Evolutionary conservation across 495 filamentous ascomycete genomes (phyloP), one percentile per base, ranked within the genome.

Genomic region (Daldinia loculata): DNA sequence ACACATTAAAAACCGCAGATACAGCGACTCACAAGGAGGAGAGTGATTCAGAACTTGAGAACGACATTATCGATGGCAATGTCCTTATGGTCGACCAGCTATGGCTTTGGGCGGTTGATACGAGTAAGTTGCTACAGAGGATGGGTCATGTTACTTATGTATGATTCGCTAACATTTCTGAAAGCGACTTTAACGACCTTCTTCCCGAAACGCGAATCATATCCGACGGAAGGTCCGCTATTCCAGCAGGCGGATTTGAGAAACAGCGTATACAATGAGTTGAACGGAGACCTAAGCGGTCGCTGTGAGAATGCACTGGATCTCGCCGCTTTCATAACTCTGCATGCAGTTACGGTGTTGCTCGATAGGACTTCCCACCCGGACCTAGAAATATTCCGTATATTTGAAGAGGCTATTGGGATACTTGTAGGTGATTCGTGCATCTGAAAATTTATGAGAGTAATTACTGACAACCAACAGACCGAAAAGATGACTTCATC

Each of bases 1-100:
- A 73, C 55, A 65, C 62, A 56, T 38, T 76, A 1, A 72, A 43
- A 3, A 71, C 63, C 2, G 26, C 41, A 3, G 60, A 70, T 1
- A 52, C 43, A 6, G 60, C 34, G 9, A 71, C 38, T 8, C 39
- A 59, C 1, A 48, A 43, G n/a, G 75, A 71, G 2, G 79, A 80
- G 2, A 70, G 66, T 9, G 76, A 78, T 7, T 50, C 69, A 0
- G 76, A 83, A 9, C 36, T 71, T 4, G 81, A 81, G 58, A 58
- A 79, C 24, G 65, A 81, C n/a, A 81, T 88, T 9, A 80, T 84
- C 56, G 83, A 90, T 32, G 86, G 85, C 0, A 89, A 89, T 69
- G 84, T 90, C 15, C 79, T 91, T 12, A 91, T 91, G 89, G 88
- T 92, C 7, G 89, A 91, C 66, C 88, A 91, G 65, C 79, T 92